Evolutionary conservation across 768 basidiomycete species (phyloP).

Genomic region (Hericium erinaceus): DNA sequence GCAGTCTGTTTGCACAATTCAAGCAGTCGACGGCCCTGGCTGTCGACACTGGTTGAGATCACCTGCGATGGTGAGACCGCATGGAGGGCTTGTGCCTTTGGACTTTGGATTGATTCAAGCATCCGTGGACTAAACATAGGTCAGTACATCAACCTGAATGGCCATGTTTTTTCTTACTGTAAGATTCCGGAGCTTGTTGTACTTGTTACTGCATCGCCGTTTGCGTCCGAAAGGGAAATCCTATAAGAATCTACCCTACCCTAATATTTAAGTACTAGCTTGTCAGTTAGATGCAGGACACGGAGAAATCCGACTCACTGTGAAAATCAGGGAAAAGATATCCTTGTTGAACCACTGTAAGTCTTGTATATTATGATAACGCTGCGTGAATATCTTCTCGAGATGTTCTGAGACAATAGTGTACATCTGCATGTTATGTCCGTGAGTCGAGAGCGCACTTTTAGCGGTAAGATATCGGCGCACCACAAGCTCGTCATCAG

Average conservation of each 20-base stretch:
- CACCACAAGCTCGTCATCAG: neutral
- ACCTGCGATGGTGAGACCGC: constrained; percentile 10
- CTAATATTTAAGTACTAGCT: constrained; percentile 7
- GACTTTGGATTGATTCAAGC: too few species aligned
- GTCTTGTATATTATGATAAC: neutral
- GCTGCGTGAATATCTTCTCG: neutral
- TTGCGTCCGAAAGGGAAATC: constrained; percentile 14
- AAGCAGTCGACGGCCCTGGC: constrained; percentile 3
- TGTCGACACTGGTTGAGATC: constrained; percentile 15
- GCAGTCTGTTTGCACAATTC: neutral
- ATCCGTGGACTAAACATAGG: too few species aligned
- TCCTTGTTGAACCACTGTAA: constrained; percentile 11
- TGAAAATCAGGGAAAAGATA: constrained; percentile 9
- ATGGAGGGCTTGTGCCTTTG: too few species aligned
- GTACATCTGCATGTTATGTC: too few species aligned
- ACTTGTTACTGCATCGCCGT: constrained; percentile 9
- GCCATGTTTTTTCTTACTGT: constrained; percentile 1
- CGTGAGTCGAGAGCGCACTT: too few species aligned
- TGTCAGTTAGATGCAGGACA: neutral
- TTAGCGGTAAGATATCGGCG: neutral
- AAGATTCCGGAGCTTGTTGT: neutral
- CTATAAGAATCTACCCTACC: constrained; percentile 14
- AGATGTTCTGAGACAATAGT: too few species aligned
- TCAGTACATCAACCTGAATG: neutral
- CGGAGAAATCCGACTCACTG: constrained; percentile 11